Percentiles rank a stretch among this genome's conserved stretches.
Conservation (phyloP, 768 basidiomycete species). For the Tubosaeta brunneosetosa region DNA sequence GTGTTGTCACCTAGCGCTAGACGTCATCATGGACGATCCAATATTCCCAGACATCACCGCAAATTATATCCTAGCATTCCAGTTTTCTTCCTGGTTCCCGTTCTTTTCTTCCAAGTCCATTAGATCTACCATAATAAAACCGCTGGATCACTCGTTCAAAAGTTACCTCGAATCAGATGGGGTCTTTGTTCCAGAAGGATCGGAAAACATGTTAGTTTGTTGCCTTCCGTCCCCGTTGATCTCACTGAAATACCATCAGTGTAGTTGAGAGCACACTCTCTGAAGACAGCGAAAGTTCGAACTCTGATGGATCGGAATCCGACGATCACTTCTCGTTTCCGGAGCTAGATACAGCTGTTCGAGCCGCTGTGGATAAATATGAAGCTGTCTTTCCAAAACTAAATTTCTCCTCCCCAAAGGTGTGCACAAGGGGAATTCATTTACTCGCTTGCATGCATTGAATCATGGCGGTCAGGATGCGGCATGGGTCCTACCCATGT, state of each 20-base stretch:
- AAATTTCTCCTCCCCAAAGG: conserved; percentile 93
- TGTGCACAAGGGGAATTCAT: conserved; percentile 27
- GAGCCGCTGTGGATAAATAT: conserved; percentile 59
- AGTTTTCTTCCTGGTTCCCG: conserved; percentile 86
- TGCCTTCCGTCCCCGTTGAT: background rate
- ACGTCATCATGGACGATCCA: background rate
- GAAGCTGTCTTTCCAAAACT: conserved; percentile 92
- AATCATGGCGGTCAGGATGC: conserved; percentile 61
- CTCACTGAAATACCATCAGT: conserved; percentile 31
- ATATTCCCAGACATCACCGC: conserved; percentile 50
- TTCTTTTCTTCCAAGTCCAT: conserved; percentile 57
- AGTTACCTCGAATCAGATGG: conserved; percentile 79
- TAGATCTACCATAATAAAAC: conserved; percentile 70
- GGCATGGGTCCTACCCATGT: conserved; percentile 82
- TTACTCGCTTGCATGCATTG: background rate
- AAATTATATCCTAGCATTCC: conserved; percentile 62
- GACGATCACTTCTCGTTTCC: conserved; percentile 64
- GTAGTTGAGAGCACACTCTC: conserved; percentile 53
- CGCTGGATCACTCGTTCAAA: conserved; percentile 57
- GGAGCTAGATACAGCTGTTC: conserved; percentile 70
- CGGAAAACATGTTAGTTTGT: conserved; percentile 64
- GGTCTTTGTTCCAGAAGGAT: conserved; percentile 77
- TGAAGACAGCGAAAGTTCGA: conserved; percentile 46
- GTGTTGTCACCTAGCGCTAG: no score
- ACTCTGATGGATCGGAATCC: conserved; percentile 34